A percentile compares a stretch with the other conserved stretches of the same genome.
These are phyloP conservation scores for Diophrys sp. DNA, from an alignment of 73 alveolate genomes.

Conservation along the genomic window DNA sequence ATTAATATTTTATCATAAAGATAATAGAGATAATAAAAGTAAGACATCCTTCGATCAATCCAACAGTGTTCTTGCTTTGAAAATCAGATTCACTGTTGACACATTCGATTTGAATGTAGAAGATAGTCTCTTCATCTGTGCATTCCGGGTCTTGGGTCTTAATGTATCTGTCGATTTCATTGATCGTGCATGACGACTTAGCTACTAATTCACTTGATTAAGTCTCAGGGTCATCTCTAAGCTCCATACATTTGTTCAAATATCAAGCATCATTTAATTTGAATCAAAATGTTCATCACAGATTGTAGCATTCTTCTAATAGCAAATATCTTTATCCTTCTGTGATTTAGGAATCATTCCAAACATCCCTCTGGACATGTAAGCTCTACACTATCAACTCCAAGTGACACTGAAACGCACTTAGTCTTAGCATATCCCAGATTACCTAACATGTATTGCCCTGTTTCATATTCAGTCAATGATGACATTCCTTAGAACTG, in stretches of 20 bases:
- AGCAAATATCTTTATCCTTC: constrained; percentile 6
- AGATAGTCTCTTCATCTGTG: not conserved
- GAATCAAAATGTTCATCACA: not conserved
- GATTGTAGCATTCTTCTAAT: not conserved
- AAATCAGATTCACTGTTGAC: not conserved
- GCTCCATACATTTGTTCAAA: not conserved
- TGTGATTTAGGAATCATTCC: constrained; percentile 16
- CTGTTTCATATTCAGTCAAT: not conserved
- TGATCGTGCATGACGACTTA: not conserved
- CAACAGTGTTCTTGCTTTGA: not conserved
- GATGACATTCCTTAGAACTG: not conserved
- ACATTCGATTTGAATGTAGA: not conserved
- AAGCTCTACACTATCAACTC: constrained; percentile 15
- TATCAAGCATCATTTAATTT: not conserved
- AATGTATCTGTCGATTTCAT: not conserved
- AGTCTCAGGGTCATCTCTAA: not conserved
- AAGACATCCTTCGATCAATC: not conserved
- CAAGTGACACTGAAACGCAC: constrained; percentile 38
- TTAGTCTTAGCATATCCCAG: constrained; percentile 37
- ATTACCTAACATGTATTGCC: constrained; percentile 32
- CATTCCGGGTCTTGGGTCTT: not conserved
- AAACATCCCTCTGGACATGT: constrained; percentile 20
- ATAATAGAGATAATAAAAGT: not conserved
- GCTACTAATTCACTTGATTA: not conserved
- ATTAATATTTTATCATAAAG: not conserved